Evolutionary conservation across 371 early-diverging fungal species (phyloP).

Genomic region (Syncephalastrum monosporum): DNA sequence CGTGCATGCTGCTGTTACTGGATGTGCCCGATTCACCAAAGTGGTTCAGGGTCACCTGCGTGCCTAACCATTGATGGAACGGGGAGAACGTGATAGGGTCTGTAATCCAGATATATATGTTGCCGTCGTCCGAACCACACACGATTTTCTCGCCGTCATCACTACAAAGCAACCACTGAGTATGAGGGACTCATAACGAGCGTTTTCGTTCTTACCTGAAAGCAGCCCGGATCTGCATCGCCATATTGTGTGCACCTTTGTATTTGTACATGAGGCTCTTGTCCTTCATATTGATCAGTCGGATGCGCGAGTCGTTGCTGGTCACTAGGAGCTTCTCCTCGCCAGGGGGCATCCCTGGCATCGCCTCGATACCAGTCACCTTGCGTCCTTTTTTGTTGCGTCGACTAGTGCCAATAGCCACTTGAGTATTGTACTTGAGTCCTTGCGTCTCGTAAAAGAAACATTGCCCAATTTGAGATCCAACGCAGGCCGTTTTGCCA

Average conservation of each 20-base stretch:
- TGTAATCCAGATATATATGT: slow-evolving; percentile 75
- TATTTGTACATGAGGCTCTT: slow-evolving; percentile 75
- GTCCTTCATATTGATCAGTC: slow-evolving; percentile 75
- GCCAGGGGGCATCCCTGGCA: slow-evolving; percentile 53
- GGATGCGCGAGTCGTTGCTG: slow-evolving; percentile 78
- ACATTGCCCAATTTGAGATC: slow-evolving; percentile 74
- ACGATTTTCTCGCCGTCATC: slow-evolving; percentile 77
- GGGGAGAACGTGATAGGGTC: slow-evolving; percentile 42
- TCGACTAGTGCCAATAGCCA: slow-evolving; percentile 44
- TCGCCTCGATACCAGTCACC: slow-evolving; percentile 72
- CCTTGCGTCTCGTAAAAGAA: slow-evolving; percentile 81
- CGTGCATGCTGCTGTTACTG: too few species aligned
- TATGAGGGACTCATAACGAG: background rate
- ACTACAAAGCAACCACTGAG: slow-evolving; percentile 22
- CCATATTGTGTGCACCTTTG: slow-evolving; percentile 69
- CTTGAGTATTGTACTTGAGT: slow-evolving; percentile 77
- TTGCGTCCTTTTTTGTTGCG: slow-evolving; percentile 62
- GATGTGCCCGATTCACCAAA: slow-evolving; percentile 11
- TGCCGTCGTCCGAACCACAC: slow-evolving; percentile 79
- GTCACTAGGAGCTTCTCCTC: slow-evolving; percentile 67
- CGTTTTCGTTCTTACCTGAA: slow-evolving; percentile 46
- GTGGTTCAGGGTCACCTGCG: slow-evolving; percentile 8
- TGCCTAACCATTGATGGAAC: slow-evolving; percentile 33
- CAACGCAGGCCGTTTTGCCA: slow-evolving; percentile 72
- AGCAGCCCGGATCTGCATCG: slow-evolving; percentile 70